Evolutionary conservation across 768 basidiomycete genomes (phyloP), one percentile per base, ranked within the genome.

Genomic region (Antrodiella citrinella): DNA sequence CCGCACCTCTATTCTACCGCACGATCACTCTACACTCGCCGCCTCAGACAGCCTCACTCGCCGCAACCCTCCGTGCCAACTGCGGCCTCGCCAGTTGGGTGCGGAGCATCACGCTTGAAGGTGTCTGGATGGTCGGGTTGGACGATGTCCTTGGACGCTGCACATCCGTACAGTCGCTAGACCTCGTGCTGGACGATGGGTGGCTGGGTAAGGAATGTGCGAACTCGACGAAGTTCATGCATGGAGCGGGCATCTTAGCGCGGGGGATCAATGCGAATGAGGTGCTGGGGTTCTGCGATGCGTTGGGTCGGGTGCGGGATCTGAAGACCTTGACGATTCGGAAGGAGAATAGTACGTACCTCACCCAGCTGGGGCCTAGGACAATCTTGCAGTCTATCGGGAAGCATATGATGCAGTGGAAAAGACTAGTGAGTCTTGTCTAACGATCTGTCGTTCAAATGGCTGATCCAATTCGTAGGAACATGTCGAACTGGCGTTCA

Each of bases 1-100:
- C 70, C 1, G 72, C 73, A 0, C 81, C 82, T 1, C 68, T 82
- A 11, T 71, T 80, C 53, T 84, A 84, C 67, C 69, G 75, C 58
- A 69, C 71, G 40, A 52, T 84, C 40, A 67, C 69, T 56, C 59
- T 85, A 42, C 65, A 60, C 30, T 67, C 74, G 0, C 53, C 69
- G 0, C 26, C 47, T 10, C 74, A 80, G 20, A 65, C 78, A 1
- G 53, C 57, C 10, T 53, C 61, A 7, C 69, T 74, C 11, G 59
- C 65, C n/a, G 57, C 53, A 15, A 68, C 74, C 0, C 68, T 83
- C 26, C 47, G 54, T 0, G 55, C 48, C 3, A 62, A 67, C 41
- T 72, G 75, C 1, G 30, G 54, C 1, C 63, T 82, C 19, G 72
- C 73, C 0, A 23, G 23, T 3, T 61, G 65, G 41, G 69, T 82